Conservation (phyloP, 1,284 basidiomycete genomes). For the Tilletiopsis washingtonensis region DNA sequence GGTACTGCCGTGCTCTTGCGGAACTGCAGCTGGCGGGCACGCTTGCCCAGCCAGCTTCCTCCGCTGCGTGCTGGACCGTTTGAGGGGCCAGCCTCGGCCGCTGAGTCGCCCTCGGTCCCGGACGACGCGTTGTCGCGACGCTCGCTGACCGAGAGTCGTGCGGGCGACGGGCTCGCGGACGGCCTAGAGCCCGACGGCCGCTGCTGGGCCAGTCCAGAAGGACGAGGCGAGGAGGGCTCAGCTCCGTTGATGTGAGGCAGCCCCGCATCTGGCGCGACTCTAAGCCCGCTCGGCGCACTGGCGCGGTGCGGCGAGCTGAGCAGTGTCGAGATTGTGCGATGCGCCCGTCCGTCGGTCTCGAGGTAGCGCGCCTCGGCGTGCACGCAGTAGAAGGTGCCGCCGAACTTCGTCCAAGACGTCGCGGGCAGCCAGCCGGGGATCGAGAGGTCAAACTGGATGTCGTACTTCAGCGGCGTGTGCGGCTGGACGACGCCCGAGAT, state of each 20-base stretch:
- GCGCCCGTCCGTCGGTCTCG: slow-evolving; percentile 3
- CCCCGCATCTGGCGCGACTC: neutral
- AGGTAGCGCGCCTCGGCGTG: slow-evolving; percentile 25
- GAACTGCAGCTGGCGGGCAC: slow-evolving; percentile 26
- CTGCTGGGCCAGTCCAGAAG: too few relatives aligned
- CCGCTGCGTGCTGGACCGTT: slow-evolving; percentile 3
- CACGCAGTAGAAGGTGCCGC: slow-evolving; percentile 42
- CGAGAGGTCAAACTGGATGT: slow-evolving; percentile 41
- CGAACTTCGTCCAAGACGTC: slow-evolving; percentile 34
- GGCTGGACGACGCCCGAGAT: neutral
- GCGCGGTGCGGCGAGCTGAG: neutral
- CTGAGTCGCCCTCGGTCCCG: neutral
- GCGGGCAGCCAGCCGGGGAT: slow-evolving; percentile 44
- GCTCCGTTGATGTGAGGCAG: too few relatives aligned
- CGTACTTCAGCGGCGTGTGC: slow-evolving; percentile 13
- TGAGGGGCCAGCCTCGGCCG: neutral
- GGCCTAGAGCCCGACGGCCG: too few relatives aligned
- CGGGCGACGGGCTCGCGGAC: too few relatives aligned
- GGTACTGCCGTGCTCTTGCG: too few relatives aligned
- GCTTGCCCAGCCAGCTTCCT: slow-evolving; percentile 34
- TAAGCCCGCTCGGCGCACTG: neutral
- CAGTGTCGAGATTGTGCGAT: neutral
- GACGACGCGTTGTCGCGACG: neutral
- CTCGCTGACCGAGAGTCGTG: too few relatives aligned
- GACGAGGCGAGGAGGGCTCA: too few relatives aligned